Base-by-base conservation (phyloP, 805 yeast genomes). In the Cephaloascus albidus region DNA sequence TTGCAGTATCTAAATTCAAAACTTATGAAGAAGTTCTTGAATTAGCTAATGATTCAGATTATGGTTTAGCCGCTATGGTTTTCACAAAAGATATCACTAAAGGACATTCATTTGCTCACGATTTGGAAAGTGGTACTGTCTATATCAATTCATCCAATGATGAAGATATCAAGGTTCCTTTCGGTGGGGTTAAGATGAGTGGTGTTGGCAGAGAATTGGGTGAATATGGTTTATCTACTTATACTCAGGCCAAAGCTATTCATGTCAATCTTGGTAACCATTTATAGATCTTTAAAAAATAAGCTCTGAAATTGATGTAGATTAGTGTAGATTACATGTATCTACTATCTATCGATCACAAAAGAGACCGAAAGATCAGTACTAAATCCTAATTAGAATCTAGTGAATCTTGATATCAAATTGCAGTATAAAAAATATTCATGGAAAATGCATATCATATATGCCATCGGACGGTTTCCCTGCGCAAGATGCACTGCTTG, bases 31-130 rank as follows among this genome's bases (percentile, higher is more conserved):
- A 55, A 35, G 60, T 43, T 10, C 47, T 55, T 20, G 40, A 43
- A 37, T 37, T 45, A 45, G 60, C 58, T 12, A 55, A 55, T 42
- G 47, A 43, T 41, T 38, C 54, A 18, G 52, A 43, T 26, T 53
- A 52, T 44, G 59, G 59, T 10, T 50, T 54, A 44, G 59, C 57
- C 20, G 58, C 57, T 18, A 55, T 55, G 38, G 42, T 54, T 23
- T 55, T 52, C 36, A 47, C 58, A 18, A 8, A 6, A 8, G 12
- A 23, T 23, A 23, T 23, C 28, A 12, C 28, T 12, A 23, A 6
- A 34, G 47, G 4, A 51, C 28, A 23, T 12, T 23, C 28, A 8
- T 23, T 23, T 23, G 28, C 28, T 12, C 28, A 12, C 28, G 28
- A 50, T 20, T 42, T 50, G 36, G 43, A 47, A 39, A 41, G 49